Conservation (phyloP, 169 alveolate genomes). For the Perkinsus olseni region DNA sequence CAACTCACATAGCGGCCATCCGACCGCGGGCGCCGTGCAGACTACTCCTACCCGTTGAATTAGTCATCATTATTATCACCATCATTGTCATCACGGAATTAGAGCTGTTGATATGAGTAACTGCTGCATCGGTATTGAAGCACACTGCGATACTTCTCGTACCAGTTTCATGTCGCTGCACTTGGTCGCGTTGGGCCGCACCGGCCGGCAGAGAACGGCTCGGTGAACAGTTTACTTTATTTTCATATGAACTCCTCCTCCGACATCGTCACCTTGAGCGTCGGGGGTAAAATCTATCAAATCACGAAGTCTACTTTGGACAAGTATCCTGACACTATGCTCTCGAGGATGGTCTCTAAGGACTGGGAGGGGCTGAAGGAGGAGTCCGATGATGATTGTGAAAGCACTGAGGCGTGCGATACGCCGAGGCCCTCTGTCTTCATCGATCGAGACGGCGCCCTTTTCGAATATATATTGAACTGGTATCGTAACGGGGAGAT, state of each 20-base stretch:
- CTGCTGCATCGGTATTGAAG: neutral
- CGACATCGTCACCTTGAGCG: neutral
- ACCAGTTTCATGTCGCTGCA: neutral
- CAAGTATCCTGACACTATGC: neutral
- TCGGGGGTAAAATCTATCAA: neutral
- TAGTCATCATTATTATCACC: neutral
- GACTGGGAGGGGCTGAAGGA: neutral
- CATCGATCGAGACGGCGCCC: neutral
- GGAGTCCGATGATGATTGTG: neutral
- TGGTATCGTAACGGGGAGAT: neutral
- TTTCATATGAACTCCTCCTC: neutral
- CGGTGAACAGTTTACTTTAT: neutral
- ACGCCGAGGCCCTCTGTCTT: neutral
- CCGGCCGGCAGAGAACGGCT: neutral
- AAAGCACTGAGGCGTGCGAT: neutral
- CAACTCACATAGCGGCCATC: neutral
- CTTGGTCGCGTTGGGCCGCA: neutral
- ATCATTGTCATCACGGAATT: neutral
- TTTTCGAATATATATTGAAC: neutral
- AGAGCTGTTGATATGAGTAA: neutral
- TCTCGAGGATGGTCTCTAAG: neutral
- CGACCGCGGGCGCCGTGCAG: neutral
- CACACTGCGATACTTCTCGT: neutral
- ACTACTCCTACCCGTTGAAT: neutral
- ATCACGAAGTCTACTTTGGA: neutral